Evolutionary conservation across 108 stramenopile genomes (phyloP).

Genomic region (Hondaea fermentalgiana): DNA sequence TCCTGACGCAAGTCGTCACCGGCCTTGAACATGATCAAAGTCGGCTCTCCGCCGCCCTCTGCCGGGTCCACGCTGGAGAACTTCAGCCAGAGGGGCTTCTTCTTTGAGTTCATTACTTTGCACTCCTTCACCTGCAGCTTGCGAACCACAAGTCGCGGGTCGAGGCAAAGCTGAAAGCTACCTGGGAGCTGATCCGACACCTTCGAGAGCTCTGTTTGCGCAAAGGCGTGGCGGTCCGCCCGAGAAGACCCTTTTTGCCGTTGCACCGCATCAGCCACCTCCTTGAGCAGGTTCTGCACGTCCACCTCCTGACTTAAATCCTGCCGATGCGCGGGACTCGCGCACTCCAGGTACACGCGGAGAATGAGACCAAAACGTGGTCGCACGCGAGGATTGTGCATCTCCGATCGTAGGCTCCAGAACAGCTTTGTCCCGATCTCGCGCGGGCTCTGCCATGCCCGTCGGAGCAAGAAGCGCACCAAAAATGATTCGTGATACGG

Average conservation of each 20-base stretch:
- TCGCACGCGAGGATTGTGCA: slow-evolving; percentile 11
- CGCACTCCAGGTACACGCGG: slow-evolving; percentile 1
- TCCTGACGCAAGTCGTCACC: slow-evolving; percentile 64
- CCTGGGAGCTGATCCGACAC: not conserved
- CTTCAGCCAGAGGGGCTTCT: slow-evolving; percentile 28
- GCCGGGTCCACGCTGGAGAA: slow-evolving; percentile 8
- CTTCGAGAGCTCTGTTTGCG: not conserved
- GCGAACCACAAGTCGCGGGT: not conserved
- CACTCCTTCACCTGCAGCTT: not conserved
- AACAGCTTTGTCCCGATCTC: slow-evolving; percentile 29
- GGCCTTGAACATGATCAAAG: slow-evolving; percentile 41
- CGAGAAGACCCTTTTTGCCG: not conserved
- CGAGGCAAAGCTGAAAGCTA: slow-evolving; percentile 18
- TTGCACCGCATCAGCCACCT: not conserved
- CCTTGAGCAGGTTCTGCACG: slow-evolving; percentile 11
- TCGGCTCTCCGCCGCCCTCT: not conserved
- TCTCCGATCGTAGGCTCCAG: slow-evolving; percentile 33
- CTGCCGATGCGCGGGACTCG: not conserved
- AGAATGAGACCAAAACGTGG: slow-evolving; percentile 1
- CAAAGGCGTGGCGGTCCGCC: not conserved
- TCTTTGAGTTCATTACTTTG: slow-evolving; percentile 33
- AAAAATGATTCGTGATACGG: slow-evolving; percentile 32
- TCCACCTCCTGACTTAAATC: slow-evolving; percentile 20
- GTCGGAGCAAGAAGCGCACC: slow-evolving; percentile 28
- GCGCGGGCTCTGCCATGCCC: slow-evolving; percentile 25